Evolutionary conservation across 352 stramenopile species (phyloP), one percentile per base, ranked within the genome.

Genomic region (Globisporangium emineosum): DNA sequence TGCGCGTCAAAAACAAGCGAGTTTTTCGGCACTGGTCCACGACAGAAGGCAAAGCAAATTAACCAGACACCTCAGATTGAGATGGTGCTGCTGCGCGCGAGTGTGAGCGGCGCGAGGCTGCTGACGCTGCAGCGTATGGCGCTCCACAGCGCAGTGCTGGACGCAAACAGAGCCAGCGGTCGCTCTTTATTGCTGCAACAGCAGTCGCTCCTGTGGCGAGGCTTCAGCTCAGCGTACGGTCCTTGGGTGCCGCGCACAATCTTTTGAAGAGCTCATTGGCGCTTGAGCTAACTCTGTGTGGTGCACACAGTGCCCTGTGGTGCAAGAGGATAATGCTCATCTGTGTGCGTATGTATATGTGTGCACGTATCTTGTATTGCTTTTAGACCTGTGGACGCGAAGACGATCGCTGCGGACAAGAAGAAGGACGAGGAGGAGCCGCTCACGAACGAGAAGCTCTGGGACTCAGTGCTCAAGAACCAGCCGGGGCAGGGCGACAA

Each of bases 361-460:
- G 32, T 19, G 15, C 30, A 8, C 23, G 3, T 5, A 17, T 49
- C 42, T 13, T 52, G 45, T 12, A n/a, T 25, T 30, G 35, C 17
- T 1, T 32, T 5, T 33, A 65, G 60, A 33, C 49, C 33, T 59
- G 23, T 30, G 27, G 60, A 58, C 23, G 17, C 10, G 32, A 59
- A 57, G 40, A 21, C 63, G 7, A 54, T 65, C 15, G 49, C 21
- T 6, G 52, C 61, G 6, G 62, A 74, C 19, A 72, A 71, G 60
- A 30, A 65, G 13, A 66, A 71, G 67, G 50, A 76, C 5, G 30
- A 7, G 17, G 72, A 86, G 0, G 71, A 83, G 57, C 71, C 79
- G 27, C 51, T 88, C 52, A 90, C 81, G 60, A 90, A 90, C 68
- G 77, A 81, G 49, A 83, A 85, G 57, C 66, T 94, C 55, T 91